Evolutionary conservation across 2,329 filamentous ascomycete genomes (phyloP).

Genomic region (Phoma herbarum): DNA sequence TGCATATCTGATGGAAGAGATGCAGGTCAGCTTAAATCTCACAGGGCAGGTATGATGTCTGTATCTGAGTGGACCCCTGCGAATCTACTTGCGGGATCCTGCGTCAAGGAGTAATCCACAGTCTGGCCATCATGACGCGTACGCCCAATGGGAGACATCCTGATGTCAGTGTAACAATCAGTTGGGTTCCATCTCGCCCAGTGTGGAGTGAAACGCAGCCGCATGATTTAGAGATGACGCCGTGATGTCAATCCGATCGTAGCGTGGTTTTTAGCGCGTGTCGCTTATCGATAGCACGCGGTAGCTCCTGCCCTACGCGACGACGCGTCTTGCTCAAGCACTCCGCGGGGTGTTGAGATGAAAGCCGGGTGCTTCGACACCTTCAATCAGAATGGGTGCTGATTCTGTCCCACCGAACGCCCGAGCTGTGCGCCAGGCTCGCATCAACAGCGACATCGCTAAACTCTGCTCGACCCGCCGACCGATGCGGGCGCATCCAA

Average conservation of each 20-base stretch:
- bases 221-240: conserved; percentile 32
- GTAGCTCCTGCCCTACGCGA: conserved; percentile 1
- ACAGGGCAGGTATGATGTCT: conserved; percentile 8
- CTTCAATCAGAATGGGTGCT: neutral
- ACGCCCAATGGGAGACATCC: conserved; percentile 27
- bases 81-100: conserved; percentile 2
- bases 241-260: conserved; percentile 22
- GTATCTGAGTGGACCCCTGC: neutral
- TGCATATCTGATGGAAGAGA: conserved; percentile 27
- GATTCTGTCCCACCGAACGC: conserved; percentile 23
- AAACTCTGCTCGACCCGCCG: conserved; percentile 18
- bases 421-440: conserved; percentile 19
- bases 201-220: conserved; percentile 14
- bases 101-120: conserved; percentile 24
- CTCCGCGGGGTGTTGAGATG: neutral
- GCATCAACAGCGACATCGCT: conserved; percentile 36
- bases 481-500: conserved; percentile 10
- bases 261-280: conserved; percentile 11
- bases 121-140: conserved; percentile 18
- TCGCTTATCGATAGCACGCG: conserved; percentile 11
- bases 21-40: conserved; percentile 12
- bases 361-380: neutral
- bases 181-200: conserved; percentile 21
- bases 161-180: conserved; percentile 40
- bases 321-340: conserved; percentile 3